A percentile compares a stretch with the other conserved stretches of the same genome.
Evolutionary conservation across 2,329 filamentous ascomycete genomes (phyloP).

Genomic region (Pseudogymnoascus sp.): DNA sequence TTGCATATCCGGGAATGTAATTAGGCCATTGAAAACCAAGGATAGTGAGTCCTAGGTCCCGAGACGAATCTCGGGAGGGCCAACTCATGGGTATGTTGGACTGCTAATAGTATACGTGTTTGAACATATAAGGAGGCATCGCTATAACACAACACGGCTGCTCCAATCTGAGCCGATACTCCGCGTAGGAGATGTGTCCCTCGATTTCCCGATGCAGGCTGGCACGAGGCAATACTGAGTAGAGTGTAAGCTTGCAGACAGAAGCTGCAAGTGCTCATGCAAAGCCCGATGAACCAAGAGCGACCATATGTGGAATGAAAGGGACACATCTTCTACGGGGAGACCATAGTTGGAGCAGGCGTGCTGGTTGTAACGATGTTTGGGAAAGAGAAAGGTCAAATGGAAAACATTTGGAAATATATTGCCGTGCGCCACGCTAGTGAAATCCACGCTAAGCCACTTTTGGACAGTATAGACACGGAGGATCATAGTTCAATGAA

Average conservation of each 20-base stretch:
- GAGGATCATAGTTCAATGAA: neutral
- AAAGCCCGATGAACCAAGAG: neutral
- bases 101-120: neutral
- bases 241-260: neutral
- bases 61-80: conserved; percentile 5
- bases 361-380: neutral
- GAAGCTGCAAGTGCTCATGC: neutral
- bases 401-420: conserved; percentile 4
- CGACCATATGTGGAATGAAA: neutral
- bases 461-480: neutral
- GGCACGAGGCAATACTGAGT: neutral
- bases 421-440: conserved; percentile 2
- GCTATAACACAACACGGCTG: neutral
- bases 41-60: conserved; percentile 9
- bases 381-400: conserved; percentile 5
- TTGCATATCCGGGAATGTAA: conserved; percentile 11
- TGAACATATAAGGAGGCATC: neutral
- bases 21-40: conserved; percentile 10
- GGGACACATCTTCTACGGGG: neutral
- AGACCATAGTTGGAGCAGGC: neutral
- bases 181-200: neutral
- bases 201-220: too few species aligned
- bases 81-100: conserved; percentile 11
- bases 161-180: neutral
- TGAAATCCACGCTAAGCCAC: neutral